A percentile compares a stretch with the other conserved stretches of the same genome.
Conservation (phyloP, 2,329 filamentous ascomycete species). For the Pleomassaria siparia region DNA sequence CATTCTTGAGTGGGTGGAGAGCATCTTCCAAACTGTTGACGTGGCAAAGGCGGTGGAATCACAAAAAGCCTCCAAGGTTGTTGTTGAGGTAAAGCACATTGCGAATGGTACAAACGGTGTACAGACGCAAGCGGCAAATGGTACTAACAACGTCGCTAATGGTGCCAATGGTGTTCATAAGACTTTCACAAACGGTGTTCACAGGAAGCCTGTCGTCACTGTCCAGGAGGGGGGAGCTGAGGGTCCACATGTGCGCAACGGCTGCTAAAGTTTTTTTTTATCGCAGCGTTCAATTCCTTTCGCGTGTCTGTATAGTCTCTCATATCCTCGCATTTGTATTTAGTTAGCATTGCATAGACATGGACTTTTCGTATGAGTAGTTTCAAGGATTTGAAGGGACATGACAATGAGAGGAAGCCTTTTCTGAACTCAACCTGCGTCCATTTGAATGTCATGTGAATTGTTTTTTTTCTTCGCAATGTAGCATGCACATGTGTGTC, state of each 20-base stretch:
- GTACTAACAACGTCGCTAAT: not conserved
- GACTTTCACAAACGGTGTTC: not conserved
- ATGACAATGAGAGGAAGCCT: too few species aligned
- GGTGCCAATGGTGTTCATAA: not conserved
- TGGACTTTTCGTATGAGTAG: not conserved
- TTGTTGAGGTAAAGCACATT: not conserved
- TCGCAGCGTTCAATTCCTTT: not conserved
- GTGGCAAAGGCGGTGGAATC: slow-evolving; percentile 37
- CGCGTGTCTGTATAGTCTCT: not conserved
- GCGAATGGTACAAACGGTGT: slow-evolving; percentile 1
- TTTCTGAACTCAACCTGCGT: too few species aligned
- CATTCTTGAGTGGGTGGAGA: slow-evolving; percentile 48
- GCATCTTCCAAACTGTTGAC: slow-evolving; percentile 41
- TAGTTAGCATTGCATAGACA: not conserved
- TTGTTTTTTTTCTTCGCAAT: not conserved
- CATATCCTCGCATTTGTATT: not conserved
- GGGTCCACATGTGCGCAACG: not conserved
- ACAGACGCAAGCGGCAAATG: slow-evolving; percentile 2
- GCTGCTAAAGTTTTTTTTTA: slow-evolving; percentile 1
- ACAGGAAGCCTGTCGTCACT: not conserved
- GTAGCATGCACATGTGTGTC: too few species aligned
- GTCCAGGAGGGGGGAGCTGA: not conserved
- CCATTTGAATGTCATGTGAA: not conserved
- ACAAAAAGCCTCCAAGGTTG: slow-evolving; percentile 20
- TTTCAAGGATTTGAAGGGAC: too few species aligned